phyloP scores from a whole-genome alignment of 257 asterid species.

The Nicotiana undulata region DNA sequence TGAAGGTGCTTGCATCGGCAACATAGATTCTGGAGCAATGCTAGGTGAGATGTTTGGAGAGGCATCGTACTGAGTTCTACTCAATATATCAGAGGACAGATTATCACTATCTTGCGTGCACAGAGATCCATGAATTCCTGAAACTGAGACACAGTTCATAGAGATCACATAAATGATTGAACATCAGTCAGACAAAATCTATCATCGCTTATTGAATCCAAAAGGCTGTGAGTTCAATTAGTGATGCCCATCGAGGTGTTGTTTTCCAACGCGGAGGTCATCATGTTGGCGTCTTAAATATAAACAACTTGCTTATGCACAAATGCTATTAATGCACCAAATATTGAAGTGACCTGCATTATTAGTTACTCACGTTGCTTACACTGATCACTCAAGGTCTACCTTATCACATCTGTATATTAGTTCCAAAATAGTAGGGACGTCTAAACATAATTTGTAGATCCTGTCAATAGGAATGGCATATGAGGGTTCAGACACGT shows the following conservation, averaged over 20 bases:
- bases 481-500: no score
- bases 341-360: not conserved
- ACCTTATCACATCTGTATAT: not conserved
- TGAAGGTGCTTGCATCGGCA: constrained; percentile 15
- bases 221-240: not conserved
- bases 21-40: constrained; percentile 11
- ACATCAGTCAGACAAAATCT: not conserved
- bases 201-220: not conserved
- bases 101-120: not conserved
- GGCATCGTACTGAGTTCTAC: not conserved
- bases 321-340: not conserved
- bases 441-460: not conserved
- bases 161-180: not conserved
- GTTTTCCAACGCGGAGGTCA: not conserved
- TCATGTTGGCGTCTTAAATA: not conserved
- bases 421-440: not conserved
- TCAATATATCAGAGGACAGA: not conserved
- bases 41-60: constrained; percentile 10
- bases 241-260: not conserved
- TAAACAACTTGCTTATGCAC: not conserved
- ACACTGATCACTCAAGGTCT: not conserved
- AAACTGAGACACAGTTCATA: not conserved
- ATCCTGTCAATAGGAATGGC: not conserved
- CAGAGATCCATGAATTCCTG: constrained; percentile 13
- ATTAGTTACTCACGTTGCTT: not conserved